Evolutionary conservation across 2,329 filamentous ascomycete genomes (phyloP).

Genomic region (Plectosphaerella cucumerina): DNA sequence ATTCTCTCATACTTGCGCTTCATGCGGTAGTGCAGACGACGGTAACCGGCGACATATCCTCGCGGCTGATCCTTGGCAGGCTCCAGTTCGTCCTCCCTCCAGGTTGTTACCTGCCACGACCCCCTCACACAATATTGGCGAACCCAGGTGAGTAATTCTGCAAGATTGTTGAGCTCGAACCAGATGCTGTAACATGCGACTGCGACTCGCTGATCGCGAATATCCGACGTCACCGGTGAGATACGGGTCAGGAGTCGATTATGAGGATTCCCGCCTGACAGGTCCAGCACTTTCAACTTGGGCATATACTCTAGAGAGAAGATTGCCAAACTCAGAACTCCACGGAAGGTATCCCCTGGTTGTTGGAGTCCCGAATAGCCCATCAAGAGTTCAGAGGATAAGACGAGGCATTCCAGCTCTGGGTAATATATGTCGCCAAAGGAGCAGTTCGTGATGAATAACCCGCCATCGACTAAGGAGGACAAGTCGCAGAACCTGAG

Average conservation of each 20-base stretch:
- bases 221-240: background rate
- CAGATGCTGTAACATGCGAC: background rate
- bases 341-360: too few relatives aligned
- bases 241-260: background rate
- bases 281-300: background rate
- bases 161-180: background rate
- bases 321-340: background rate
- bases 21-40: background rate
- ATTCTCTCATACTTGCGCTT: too few relatives aligned
- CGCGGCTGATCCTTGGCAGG: background rate
- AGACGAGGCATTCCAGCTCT: background rate
- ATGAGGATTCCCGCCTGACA: background rate
- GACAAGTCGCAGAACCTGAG: background rate
- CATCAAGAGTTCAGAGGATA: background rate
- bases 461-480: background rate
- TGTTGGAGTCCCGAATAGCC: background rate
- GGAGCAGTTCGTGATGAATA: background rate
- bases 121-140: background rate
- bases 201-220: background rate
- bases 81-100: background rate
- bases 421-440: background rate
- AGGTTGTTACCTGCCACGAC: background rate
- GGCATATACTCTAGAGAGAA: background rate
- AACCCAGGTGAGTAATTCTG: background rate
- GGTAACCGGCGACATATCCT: background rate